These are phyloP conservation scores for Euphrasia confusa DNA, from an alignment of 257 asterid genomes.

Conservation along the genomic window DNA sequence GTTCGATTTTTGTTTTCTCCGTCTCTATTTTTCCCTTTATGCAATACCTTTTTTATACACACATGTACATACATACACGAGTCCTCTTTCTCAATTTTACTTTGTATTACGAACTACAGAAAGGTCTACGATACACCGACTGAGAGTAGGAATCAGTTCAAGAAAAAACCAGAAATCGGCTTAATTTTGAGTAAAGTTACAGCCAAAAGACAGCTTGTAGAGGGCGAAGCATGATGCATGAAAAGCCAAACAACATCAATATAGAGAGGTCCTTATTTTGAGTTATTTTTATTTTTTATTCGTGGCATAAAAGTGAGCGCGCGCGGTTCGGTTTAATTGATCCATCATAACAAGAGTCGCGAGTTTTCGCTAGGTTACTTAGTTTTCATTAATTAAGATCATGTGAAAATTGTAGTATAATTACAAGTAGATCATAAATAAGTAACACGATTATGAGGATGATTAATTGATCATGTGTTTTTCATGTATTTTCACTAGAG, in stretches of 20 bases:
- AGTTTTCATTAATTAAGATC: neutral
- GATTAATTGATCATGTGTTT: neutral
- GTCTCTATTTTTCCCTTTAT: neutral
- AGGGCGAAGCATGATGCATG: constrained; percentile 25
- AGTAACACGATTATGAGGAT: neutral
- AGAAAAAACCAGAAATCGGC: constrained; percentile 23
- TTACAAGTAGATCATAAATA: neutral
- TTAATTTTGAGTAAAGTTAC: constrained; percentile 21
- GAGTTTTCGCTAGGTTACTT: neutral
- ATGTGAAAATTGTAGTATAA: neutral
- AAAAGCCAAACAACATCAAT: constrained; percentile 11
- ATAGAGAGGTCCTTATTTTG: neutral
- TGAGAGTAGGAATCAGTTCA: constrained; percentile 8
- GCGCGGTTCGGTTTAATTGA: constrained; percentile 10
- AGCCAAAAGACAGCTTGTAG: constrained; percentile 25
- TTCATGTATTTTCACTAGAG: neutral
- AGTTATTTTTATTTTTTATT: neutral
- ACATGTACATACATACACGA: neutral
- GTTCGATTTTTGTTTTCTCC: neutral
- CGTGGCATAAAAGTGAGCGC: constrained; percentile 9
- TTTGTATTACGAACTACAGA: constrained; percentile 1
- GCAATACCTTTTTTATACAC: neutral
- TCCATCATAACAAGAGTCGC: constrained; percentile 1
- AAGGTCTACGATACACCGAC: constrained; percentile 15
- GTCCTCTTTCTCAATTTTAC: constrained; percentile 7